A percentile compares a stretch with the other conserved stretches of the same genome.
Evolutionary conservation across 768 basidiomycete species (phyloP).

Genomic region (Amanita phalloides): DNA sequence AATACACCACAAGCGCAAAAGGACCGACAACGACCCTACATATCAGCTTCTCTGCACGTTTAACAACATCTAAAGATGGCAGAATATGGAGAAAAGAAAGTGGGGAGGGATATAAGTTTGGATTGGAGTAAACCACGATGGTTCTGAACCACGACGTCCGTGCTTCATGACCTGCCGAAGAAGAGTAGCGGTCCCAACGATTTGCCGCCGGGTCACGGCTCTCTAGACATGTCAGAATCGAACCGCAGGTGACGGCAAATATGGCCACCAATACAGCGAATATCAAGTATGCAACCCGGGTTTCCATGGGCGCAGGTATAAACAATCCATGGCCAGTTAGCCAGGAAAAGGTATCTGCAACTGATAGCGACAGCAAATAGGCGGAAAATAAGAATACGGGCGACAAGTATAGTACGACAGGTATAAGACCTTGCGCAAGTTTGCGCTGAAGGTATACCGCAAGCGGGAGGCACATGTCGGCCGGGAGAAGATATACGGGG

Average conservation of each 20-base stretch:
- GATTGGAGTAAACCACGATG: slow-evolving; percentile 22
- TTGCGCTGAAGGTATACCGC: slow-evolving; percentile 29
- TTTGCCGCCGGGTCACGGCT: slow-evolving; percentile 3
- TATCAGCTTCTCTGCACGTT: slow-evolving; percentile 11
- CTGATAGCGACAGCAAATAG: slow-evolving; percentile 36
- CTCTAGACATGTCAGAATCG: slow-evolving; percentile 16
- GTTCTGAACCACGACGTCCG: slow-evolving; percentile 28
- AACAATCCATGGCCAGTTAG: not conserved
- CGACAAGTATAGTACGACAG: slow-evolving; percentile 34
- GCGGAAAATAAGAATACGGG: slow-evolving; percentile 33
- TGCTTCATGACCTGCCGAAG: slow-evolving; percentile 29
- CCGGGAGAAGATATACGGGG: slow-evolving; percentile 31
- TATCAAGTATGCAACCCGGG: slow-evolving; percentile 30
- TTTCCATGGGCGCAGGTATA: slow-evolving; percentile 34
- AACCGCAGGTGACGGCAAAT: slow-evolving; percentile 22
- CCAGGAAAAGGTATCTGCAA: slow-evolving; percentile 25
- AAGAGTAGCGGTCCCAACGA: slow-evolving; percentile 41
- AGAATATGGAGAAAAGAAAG: slow-evolving; percentile 31
- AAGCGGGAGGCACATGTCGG: slow-evolving; percentile 30
- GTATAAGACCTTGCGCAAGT: slow-evolving; percentile 25
- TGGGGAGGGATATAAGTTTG: slow-evolving; percentile 38
- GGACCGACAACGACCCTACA: slow-evolving; percentile 35
- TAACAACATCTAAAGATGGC: not conserved
- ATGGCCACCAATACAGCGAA: slow-evolving; percentile 26
- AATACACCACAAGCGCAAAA: slow-evolving; percentile 16